These are phyloP conservation scores for Tephrocybe sp. DNA, from an alignment of 768 basidiomycete genomes.

Conservation along the genomic window DNA sequence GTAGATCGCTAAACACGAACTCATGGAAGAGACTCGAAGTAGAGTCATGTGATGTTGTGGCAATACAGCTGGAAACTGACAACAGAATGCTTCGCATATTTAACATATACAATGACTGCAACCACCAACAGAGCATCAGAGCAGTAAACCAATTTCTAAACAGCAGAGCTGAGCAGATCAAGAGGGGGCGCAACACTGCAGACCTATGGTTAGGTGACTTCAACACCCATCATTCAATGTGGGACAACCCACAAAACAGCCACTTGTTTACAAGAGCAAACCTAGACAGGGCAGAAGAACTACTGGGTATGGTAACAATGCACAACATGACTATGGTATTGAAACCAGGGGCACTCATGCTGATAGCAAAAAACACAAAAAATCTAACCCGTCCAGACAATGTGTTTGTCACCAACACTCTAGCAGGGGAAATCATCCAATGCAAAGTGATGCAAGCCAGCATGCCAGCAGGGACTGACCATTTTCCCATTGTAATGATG, in stretches of 20 bases:
- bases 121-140: constrained; percentile 17
- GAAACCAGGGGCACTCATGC: neutral
- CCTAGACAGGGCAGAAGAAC: constrained; percentile 7
- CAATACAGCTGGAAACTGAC: constrained; percentile 18
- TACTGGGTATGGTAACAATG: constrained; percentile 10
- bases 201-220: constrained; percentile 35
- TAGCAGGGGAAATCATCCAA: neutral
- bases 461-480: neutral
- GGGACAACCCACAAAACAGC: constrained; percentile 32
- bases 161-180: neutral
- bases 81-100: constrained; percentile 24
- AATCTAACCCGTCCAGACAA: constrained; percentile 5
- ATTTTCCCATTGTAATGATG: neutral
- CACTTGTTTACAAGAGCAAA: constrained; percentile 22
- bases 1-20: constrained; percentile 14
- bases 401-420: neutral
- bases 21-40: constrained; percentile 23
- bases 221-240: constrained; percentile 38
- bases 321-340: constrained; percentile 1
- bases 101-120: constrained; percentile 39
- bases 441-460: neutral
- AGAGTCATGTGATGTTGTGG: too few species aligned
- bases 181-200: neutral
- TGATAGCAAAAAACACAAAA: neutral
- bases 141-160: constrained; percentile 10